phyloP scores from a whole-genome alignment of 2,329 filamentous ascomycete species.

The Trematosphaeria pertusa region DNA sequence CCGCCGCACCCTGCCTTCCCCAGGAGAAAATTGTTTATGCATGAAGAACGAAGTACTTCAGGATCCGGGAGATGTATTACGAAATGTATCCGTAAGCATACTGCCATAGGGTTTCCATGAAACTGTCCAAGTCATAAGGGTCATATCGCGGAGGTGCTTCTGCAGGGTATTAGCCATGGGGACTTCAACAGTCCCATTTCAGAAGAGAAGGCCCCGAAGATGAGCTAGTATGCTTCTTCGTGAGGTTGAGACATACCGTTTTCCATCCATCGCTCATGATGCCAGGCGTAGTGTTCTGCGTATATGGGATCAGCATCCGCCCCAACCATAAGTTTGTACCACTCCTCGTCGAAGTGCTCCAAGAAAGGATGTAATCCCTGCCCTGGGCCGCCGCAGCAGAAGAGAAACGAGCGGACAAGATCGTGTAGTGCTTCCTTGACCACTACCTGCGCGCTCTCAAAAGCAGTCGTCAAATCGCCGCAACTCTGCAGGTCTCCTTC shows the following conservation, averaged over 20 bases:
- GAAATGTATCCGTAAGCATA: no score
- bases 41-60: no score
- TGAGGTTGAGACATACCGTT: not conserved
- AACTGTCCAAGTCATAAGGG: no score
- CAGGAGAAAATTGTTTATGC: no score
- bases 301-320: not conserved
- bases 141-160: no score
- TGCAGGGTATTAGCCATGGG: no score
- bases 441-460: not conserved
- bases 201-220: no score
- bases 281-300: not conserved
- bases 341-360: not conserved
- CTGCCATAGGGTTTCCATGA: no score
- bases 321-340: not conserved
- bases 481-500: not conserved
- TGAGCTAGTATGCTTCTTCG: no score
- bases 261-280: not conserved
- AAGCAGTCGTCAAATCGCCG: not conserved
- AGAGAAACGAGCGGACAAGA: not conserved
- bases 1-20: no score
- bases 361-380: not conserved
- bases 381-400: not conserved
- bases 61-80: no score
- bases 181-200: no score
- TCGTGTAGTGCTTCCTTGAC: constrained; percentile 1